Evolutionary conservation across 2,329 filamentous ascomycete species (phyloP).

Genomic region (Penicillium sp.): DNA sequence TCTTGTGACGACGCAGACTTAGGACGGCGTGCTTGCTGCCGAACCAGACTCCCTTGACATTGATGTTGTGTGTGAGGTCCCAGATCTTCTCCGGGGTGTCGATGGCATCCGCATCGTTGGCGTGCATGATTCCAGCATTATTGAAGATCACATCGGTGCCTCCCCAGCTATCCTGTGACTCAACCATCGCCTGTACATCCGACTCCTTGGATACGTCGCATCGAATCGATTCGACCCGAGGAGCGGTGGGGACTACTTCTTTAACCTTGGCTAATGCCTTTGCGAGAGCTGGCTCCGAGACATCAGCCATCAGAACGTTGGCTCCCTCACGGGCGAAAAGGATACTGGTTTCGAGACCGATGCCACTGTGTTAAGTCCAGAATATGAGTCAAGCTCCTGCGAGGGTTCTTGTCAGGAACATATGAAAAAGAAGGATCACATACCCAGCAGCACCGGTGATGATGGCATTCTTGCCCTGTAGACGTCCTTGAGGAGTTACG

Average conservation of each 20-base stretch:
- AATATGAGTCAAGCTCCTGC: background rate
- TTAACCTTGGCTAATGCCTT: conserved; percentile 74
- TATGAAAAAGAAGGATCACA: conserved; percentile 14
- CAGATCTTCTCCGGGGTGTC: conserved; percentile 86
- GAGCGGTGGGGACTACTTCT: conserved; percentile 60
- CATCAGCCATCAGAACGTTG: conserved; percentile 79
- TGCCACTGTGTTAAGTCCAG: conserved; percentile 57
- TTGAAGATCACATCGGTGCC: conserved; percentile 93
- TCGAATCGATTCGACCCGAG: conserved; percentile 29
- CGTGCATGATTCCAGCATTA: conserved; percentile 97
- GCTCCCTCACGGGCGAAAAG: conserved; percentile 88
- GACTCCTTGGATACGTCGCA: conserved; percentile 81
- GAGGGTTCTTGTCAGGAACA: background rate
- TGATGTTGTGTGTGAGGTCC: conserved; percentile 91
- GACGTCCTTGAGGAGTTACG: conserved; percentile 25
- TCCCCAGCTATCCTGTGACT: conserved; percentile 76
- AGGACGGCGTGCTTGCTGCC: conserved; percentile 89
- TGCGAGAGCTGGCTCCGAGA: conserved; percentile 73
- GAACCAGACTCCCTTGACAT: conserved; percentile 98
- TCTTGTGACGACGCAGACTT: conserved; percentile 73
- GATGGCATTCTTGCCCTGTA: conserved; percentile 67
- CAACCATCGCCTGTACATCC: conserved; percentile 72
- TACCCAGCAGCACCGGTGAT: conserved; percentile 86
- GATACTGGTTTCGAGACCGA: conserved; percentile 87
- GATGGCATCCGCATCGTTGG: conserved; percentile 73